These are phyloP conservation scores for Coemansia sp. DNA, from an alignment of 192 early-diverging fungal species.

Conservation along the genomic window DNA sequence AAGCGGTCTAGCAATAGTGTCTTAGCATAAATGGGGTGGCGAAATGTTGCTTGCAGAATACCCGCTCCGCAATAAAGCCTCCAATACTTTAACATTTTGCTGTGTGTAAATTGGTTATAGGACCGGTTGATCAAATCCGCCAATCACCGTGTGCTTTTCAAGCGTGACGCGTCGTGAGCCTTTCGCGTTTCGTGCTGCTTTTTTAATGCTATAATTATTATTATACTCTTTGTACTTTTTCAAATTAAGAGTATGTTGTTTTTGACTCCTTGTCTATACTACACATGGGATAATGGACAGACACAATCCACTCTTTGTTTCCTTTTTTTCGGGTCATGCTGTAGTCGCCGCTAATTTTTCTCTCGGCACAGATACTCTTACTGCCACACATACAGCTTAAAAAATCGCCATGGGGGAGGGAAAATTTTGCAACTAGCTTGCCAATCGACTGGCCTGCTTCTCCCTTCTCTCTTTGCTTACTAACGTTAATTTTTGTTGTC, in stretches of 20 bases:
- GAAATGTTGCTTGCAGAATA: background rate
- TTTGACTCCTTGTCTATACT: background rate
- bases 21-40: too few relatives aligned
- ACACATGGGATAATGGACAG: background rate
- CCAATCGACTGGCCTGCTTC: too few relatives aligned
- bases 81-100: too few relatives aligned
- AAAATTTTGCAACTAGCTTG: background rate
- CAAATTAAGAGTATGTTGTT: background rate
- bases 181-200: background rate
- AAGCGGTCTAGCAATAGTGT: background rate
- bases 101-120: too few relatives aligned
- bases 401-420: background rate
- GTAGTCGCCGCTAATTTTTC: background rate
- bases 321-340: background rate
- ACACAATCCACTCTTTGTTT: background rate
- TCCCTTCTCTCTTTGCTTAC: background rate
- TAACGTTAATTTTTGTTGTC: slow-evolving; percentile 4
- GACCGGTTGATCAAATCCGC: too few relatives aligned
- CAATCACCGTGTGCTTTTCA: too few relatives aligned
- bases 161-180: background rate
- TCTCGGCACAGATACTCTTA: background rate
- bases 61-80: too few relatives aligned
- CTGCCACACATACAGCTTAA: background rate
- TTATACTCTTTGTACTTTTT: background rate
- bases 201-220: background rate